Conservation (phyloP, 208 protist species). For the Trypanosoma vivax region DNA sequence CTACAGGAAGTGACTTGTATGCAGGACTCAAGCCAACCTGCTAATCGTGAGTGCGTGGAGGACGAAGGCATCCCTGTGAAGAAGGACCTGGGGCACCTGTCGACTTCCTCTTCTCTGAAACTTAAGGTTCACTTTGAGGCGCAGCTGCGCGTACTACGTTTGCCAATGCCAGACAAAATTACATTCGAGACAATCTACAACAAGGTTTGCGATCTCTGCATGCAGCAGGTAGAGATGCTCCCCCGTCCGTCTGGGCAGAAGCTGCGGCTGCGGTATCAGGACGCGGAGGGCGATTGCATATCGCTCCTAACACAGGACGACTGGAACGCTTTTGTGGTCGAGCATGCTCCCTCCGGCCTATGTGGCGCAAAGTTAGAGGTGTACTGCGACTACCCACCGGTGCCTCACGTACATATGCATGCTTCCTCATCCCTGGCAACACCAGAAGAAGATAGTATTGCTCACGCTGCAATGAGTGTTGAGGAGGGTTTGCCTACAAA, state of each 20-base stretch:
- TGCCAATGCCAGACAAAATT: slow-evolving; percentile 29
- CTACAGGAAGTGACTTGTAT: slow-evolving; percentile 23
- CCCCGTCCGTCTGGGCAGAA: slow-evolving; percentile 16
- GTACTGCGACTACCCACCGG: slow-evolving; percentile 57
- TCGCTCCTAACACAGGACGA: slow-evolving; percentile 64
- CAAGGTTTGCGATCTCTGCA: slow-evolving; percentile 48
- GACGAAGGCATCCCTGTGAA: slow-evolving; percentile 1
- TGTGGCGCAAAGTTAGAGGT: slow-evolving; percentile 39
- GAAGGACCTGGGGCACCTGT: no score
- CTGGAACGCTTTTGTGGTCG: slow-evolving; percentile 56
- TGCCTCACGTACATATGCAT: no score
- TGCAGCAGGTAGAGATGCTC: slow-evolving; percentile 19
- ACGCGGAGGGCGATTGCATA: slow-evolving; percentile 77
- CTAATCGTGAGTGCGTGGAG: not conserved
- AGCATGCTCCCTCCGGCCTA: slow-evolving; percentile 25
- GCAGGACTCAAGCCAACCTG: slow-evolving; percentile 27
- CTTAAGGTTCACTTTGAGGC: slow-evolving; percentile 79
- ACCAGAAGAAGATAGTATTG: no score
- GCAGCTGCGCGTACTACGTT: slow-evolving; percentile 48
- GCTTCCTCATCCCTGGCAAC: no score
- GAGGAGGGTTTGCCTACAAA: no score
- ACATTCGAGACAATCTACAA: slow-evolving; percentile 50
- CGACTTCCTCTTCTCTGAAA: slow-evolving; percentile 25
- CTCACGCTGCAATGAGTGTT: no score
- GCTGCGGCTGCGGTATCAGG: slow-evolving; percentile 75